Base-by-base conservation (phyloP, 164 flowering plant genomes). In the Vitis labrusca region DNA sequence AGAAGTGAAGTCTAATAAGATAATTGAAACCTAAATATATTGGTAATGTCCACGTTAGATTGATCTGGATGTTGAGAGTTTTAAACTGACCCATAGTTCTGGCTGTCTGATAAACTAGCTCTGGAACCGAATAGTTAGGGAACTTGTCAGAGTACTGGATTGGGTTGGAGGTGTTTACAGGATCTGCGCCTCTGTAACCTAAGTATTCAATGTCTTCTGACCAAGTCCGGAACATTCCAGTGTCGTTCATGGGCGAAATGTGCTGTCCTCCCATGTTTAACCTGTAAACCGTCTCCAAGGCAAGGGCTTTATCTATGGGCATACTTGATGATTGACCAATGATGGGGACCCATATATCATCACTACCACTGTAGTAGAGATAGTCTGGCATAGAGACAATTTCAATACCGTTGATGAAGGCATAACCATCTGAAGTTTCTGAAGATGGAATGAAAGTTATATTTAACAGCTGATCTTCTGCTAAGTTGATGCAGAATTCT, bases 361-460 rank as follows among this genome's bases (percentile, higher is more conserved):
- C 19, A 0, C 29, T 59, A 1, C 61, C 17, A 1, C 71, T 27
- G 64, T 71, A 74, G 60, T 74, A 74, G 10, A 78, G 73, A 23
- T 61, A 14, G 9, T n/a, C 44, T 3, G 85, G 84, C 77, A 74
- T 71, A 61, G 80, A 78, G 3, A 78, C 73, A 14, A 82, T 53
- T 59, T 82, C 83, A 17, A 82, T 80, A 12, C 83, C 83, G 56
- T 83, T 83, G 30, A 83, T 32, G 44, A 83, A 83, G 3, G 86
- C 82, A 50, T 59, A 83, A 5, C 84, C 54, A 17, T 66, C 14
- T 11, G 69, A 23, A 11, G 2, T 3, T 10, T 27, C 23, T 0
- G 73, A 15, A 15, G 50, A 12, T 0, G 86, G 84, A 9, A 67
- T 71, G 74, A 83, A 80, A 11, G 78, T 71, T 9, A 83, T 0